Conservation (phyloP, 139 green algal genomes). For the Closterium sp. region DNA sequence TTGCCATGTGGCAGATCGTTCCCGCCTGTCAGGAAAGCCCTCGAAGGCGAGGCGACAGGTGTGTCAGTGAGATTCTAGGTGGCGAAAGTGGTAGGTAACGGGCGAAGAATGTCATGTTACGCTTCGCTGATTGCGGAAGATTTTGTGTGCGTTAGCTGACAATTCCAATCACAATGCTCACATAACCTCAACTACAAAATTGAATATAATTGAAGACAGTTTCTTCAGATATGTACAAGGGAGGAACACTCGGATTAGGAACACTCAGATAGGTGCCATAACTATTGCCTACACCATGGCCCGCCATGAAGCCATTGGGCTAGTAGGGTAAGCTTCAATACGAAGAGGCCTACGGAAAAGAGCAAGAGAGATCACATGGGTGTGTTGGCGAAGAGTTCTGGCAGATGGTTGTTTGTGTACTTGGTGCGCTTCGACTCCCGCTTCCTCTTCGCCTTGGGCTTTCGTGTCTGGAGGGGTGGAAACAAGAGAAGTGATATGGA, state of each 20-base stretch:
- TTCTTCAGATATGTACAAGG: too few relatives aligned
- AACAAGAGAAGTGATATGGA: not conserved
- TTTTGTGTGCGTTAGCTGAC: too few relatives aligned
- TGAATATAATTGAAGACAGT: too few relatives aligned
- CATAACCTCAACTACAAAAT: too few relatives aligned
- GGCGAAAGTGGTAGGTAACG: not conserved
- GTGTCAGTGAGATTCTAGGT: not conserved
- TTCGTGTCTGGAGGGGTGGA: not conserved
- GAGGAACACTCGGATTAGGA: too few relatives aligned
- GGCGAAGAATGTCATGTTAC: too few relatives aligned
- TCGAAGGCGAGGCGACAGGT: not conserved
- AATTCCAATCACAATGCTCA: too few relatives aligned
- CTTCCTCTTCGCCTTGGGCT: constrained; percentile 27
- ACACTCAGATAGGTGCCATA: too few relatives aligned
- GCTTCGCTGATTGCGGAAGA: too few relatives aligned
- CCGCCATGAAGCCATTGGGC: too few relatives aligned
- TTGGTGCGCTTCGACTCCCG: constrained; percentile 41
- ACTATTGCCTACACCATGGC: too few relatives aligned
- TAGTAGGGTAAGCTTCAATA: too few relatives aligned
- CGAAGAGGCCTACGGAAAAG: not conserved
- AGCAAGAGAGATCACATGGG: not conserved
- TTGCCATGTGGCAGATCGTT: not conserved
- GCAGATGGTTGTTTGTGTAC: constrained; percentile 46
- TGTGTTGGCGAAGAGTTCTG: constrained; percentile 28
- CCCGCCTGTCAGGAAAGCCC: not conserved